Evolutionary conservation across 768 basidiomycete species (phyloP).

Genomic region (Daedalea quercina): DNA sequence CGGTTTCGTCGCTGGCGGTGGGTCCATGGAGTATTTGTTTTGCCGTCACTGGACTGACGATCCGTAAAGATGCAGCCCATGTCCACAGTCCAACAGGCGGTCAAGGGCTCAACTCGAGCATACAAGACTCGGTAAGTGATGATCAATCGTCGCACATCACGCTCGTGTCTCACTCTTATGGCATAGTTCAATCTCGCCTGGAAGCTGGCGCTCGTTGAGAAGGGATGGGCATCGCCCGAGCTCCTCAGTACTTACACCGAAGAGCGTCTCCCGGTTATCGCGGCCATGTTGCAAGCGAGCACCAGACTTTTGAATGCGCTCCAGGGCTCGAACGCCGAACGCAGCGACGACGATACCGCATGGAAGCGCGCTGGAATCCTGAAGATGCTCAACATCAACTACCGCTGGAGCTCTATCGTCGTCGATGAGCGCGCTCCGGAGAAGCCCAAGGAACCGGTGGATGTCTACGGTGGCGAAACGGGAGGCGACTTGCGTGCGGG

Average conservation of each 20-base stretch:
- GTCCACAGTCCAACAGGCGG: slow-evolving; percentile 39
- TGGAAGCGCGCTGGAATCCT: slow-evolving; percentile 14
- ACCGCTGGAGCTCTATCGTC: slow-evolving; percentile 42
- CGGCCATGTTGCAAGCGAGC: slow-evolving; percentile 22
- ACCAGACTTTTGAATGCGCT: slow-evolving; percentile 6
- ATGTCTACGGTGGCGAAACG: slow-evolving; percentile 11
- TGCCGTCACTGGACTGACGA: neutral
- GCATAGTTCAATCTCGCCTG: slow-evolving; percentile 23
- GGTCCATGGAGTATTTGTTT: no score
- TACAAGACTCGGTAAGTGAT: slow-evolving; percentile 18
- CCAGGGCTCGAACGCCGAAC: neutral
- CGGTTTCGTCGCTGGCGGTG: slow-evolving; percentile 41
- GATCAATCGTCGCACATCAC: neutral
- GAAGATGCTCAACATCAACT: slow-evolving; percentile 45
- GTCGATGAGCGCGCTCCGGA: slow-evolving; percentile 2
- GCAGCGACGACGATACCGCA: neutral
- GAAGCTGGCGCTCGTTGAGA: slow-evolving; percentile 26
- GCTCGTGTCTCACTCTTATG: no score
- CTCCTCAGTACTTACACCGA: slow-evolving; percentile 23
- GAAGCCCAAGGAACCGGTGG: neutral
- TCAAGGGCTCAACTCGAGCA: slow-evolving; percentile 25
- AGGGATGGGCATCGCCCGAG: slow-evolving; percentile 15
- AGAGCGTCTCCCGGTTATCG: slow-evolving; percentile 26
- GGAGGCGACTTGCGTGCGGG: slow-evolving; percentile 30
- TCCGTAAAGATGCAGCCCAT: slow-evolving; percentile 38